phyloP scores from a whole-genome alignment of 345 rosid species.

The Isatis tinctoria region DNA sequence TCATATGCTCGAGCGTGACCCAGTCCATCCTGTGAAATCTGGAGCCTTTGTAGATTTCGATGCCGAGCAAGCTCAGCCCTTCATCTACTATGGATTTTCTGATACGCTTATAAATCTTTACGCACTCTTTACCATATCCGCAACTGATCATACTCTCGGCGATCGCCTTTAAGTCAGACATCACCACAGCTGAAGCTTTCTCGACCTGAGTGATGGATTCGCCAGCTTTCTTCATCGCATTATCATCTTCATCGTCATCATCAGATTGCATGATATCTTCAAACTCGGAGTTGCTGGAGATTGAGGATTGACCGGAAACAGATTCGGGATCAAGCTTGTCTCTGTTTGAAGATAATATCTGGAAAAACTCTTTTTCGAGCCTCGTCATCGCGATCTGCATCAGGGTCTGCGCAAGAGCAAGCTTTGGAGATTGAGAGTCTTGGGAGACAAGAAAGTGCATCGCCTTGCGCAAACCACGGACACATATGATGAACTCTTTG shows the following conservation, averaged over 20 bases:
- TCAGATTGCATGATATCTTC: slow-evolving; percentile 19
- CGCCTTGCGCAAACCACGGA: slow-evolving; percentile 40
- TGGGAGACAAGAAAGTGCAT: slow-evolving; percentile 55
- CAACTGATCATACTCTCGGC: slow-evolving; percentile 73
- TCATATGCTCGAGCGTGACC: slow-evolving; percentile 47
- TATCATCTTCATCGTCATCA: slow-evolving; percentile 29
- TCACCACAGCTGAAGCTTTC: slow-evolving; percentile 36
- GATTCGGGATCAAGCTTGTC: slow-evolving; percentile 53
- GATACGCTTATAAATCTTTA: slow-evolving; percentile 43
- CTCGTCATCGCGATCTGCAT: slow-evolving; percentile 67
- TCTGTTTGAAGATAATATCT: slow-evolving; percentile 37
- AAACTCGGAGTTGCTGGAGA: slow-evolving; percentile 33
- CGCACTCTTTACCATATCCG: slow-evolving; percentile 78
- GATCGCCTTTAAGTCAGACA: slow-evolving; percentile 61
- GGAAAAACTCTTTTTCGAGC: slow-evolving; percentile 57
- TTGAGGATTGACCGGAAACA: slow-evolving; percentile 48
- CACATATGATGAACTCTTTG: slow-evolving; percentile 40
- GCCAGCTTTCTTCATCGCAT: slow-evolving; percentile 31
- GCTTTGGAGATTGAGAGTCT: slow-evolving; percentile 42
- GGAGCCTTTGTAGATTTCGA: slow-evolving; percentile 44
- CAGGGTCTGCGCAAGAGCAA: slow-evolving; percentile 51
- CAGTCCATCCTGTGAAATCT: slow-evolving; percentile 49
- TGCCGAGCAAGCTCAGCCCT: slow-evolving; percentile 54
- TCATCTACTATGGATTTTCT: slow-evolving; percentile 70
- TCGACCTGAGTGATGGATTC: slow-evolving; percentile 41